Conservation (phyloP, 352 stramenopile species). For the Globisporangium uncinulatum region DNA sequence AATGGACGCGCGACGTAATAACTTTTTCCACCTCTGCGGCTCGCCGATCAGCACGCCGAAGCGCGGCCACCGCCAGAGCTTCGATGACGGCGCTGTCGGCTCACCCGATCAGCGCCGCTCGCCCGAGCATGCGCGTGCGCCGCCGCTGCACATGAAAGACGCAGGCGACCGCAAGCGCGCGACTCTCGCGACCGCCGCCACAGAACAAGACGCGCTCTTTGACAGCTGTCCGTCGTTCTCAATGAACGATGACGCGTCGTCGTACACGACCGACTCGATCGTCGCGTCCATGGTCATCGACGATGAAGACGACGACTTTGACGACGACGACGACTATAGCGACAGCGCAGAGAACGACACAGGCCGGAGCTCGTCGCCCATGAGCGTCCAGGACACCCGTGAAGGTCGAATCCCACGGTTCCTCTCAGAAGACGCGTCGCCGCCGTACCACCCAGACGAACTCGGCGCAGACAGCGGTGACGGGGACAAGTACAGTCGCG, state of each 20-base stretch:
- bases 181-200: constrained; percentile 7
- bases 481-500: constrained; percentile 1
- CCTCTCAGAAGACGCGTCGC: constrained; percentile 41
- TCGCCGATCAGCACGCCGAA: constrained; percentile 71
- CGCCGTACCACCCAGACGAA: constrained; percentile 21
- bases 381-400: constrained; percentile 42
- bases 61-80: constrained; percentile 35
- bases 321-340: constrained; percentile 21
- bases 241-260: constrained; percentile 4
- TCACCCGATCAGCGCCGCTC: constrained; percentile 28
- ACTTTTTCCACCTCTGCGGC: constrained; percentile 73
- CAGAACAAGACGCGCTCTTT: constrained; percentile 22
- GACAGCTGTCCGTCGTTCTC: constrained; percentile 17
- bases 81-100: constrained; percentile 16
- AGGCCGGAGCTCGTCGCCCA: constrained; percentile 25
- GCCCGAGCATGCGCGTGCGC: constrained; percentile 18
- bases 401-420: constrained; percentile 61
- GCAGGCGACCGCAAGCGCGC: constrained; percentile 14
- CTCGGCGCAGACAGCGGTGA: constrained; percentile 17
- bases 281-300: constrained; percentile 1
- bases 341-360: constrained; percentile 25
- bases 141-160: constrained; percentile 27
- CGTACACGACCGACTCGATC: constrained; percentile 9
- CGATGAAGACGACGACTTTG: constrained; percentile 25
- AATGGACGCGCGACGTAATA: constrained; percentile 14